Base-by-base conservation (phyloP, 495 filamentous ascomycete species). In the Hypoxylon lienhwacheense region DNA sequence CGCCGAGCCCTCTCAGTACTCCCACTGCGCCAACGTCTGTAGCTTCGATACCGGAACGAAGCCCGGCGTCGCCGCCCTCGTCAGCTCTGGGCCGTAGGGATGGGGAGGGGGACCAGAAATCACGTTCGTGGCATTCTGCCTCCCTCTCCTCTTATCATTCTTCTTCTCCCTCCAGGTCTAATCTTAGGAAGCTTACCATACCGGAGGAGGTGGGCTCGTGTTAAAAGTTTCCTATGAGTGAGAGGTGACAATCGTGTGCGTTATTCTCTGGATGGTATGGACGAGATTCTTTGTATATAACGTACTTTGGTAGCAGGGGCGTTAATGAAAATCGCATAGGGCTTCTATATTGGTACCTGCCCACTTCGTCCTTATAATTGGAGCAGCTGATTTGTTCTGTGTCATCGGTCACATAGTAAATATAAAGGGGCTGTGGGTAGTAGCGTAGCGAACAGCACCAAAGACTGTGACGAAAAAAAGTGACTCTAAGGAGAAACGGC, bases 1-100 rank as follows among this genome's bases (percentile, higher is more conserved):
- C 1, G 68, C 51, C 42, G 42, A 63, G 45, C 47, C 55, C 10
- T 47, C 51, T 10, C 12, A 16, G 10, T 42, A 17, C 45, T 8
- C n/a, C 29, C 36, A 36, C 37, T 67, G 65, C 58, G 34, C 50
- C 43, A 67, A 55, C 20, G 55, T 60, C 2, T 67, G 65, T 48
- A 55, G 43, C 15, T 16, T 67, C 40, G 65, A 67, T 29, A 5
- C 4, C 11, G 37, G 51, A 26, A 41, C 29, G 14, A 0, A 33
- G 26, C 33, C 40, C 15, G 51, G 57, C 4, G 39, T 46, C 11
- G 33, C 51, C 0, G 34, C n/a, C 0, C 36, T 61, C 7, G 5
- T 46, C 22, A 47, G 46, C 16, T 47, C 55, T 14, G 51, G 51
- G 5, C 57, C 39, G 5, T 60, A 53, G 37, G 32, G n/a, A 22